Evolutionary conservation across 2,329 filamentous ascomycete genomes (phyloP).

Genomic region (Chrysoporthe cubensis): DNA sequence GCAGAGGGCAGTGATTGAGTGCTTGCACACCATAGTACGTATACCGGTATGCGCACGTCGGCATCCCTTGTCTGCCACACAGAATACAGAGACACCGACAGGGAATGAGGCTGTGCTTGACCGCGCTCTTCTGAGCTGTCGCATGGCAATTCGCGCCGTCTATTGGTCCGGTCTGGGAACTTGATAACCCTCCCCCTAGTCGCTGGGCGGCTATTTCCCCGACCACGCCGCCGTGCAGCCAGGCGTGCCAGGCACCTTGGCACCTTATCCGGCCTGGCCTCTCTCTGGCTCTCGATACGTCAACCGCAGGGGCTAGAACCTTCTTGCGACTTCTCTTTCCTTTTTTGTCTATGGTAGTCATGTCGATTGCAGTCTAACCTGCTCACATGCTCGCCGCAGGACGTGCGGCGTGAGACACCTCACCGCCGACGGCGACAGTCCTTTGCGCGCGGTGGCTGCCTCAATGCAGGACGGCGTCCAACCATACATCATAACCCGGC

Average conservation of each 20-base stretch:
- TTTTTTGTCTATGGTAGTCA: conserved; percentile 5
- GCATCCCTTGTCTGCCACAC: background rate
- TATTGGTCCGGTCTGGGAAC: conserved; percentile 6
- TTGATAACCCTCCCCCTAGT: conserved; percentile 7
- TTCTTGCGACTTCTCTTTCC: conserved; percentile 21
- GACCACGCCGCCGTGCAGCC: background rate
- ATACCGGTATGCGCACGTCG: background rate
- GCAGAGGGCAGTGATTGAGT: conserved; percentile 5
- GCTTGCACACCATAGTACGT: background rate
- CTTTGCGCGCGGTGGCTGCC: conserved; percentile 11
- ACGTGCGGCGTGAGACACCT: conserved; percentile 4
- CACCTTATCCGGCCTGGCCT: background rate
- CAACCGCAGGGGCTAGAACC: conserved; percentile 7
- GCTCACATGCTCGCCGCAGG: conserved; percentile 17
- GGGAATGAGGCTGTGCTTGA: conserved; percentile 17
- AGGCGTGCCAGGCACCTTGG: too few species aligned
- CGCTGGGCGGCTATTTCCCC: background rate
- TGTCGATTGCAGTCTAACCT: background rate
- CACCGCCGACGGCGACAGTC: conserved; percentile 8
- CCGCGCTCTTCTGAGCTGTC: conserved; percentile 18
- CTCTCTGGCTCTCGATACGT: conserved; percentile 6
- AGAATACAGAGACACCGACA: background rate
- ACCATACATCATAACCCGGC: conserved; percentile 1
- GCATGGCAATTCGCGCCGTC: background rate
- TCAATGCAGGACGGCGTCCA: conserved; percentile 13